Evolutionary conservation across 306 rosid genomes (phyloP), one percentile per base, ranked within the genome.

Genomic region (Castanea sativa): DNA sequence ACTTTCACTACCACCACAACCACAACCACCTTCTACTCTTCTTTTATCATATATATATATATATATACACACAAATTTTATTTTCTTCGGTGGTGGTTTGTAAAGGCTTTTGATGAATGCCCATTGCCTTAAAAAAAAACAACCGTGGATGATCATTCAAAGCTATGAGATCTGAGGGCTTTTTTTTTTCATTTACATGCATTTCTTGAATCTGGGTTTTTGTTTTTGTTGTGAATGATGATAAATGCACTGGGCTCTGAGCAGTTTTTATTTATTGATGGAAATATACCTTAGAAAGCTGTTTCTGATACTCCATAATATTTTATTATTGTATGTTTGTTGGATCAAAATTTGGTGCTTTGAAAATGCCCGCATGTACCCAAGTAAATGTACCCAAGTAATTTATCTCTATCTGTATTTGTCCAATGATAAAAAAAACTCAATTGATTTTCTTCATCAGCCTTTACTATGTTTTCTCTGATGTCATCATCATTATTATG

Each of bases 101-200:
- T 49, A 63, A 74, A 55, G 77, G 85, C 53, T 71, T 71, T 81
- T 71, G 83, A 59, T 55, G 83, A 83, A 75, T 68, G 53, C 81
- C 83, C 83, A 61, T 29, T 74, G 77, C 69, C 56, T 76, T 60
- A n/a, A 6, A 57, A 43, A 49, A 52, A 11, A 57, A 30, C n/a
- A 52, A 61, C 73, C 57, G 41, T 64, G 49, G 51, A 69, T 84
- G 88, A 82, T 63, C 29, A 27, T 10, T 33, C 15, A 32, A 79
- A 71, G 76, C 76, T 81, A 69, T 79, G 84, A 76, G 88, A 84
- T 87, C 86, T 61, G 86, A 79, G 82, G 83, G 81, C 68, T 79
- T 57, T 59, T 45, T 12, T 49, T 23, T 23, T 23, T 23, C 1
- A 0, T 45, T 45, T 45, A 10, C 53, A 3, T 49, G 15, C 45